Base-by-base conservation (phyloP, 768 basidiomycete genomes). In the Dioszegia crocea region DNA sequence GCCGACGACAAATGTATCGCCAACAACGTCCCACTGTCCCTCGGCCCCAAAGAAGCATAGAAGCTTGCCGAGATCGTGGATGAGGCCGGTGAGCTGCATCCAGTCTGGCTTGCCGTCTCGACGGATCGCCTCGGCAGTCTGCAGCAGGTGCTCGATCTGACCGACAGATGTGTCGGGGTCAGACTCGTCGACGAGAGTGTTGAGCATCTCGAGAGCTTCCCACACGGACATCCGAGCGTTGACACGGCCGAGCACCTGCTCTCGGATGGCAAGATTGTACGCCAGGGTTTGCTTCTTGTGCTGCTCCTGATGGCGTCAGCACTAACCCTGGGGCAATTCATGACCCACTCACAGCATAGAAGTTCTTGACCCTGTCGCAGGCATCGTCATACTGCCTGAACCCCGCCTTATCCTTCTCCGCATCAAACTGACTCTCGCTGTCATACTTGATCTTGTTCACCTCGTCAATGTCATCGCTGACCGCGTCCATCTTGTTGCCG, bases 21-120 rank as follows among this genome's bases (percentile, higher is more conserved):
- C 91, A 26, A 94, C 91, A 48, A 93, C 91, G 62, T 91, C 91
- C 91, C 91, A 94, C 78, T 93, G 91, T 5, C 91, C 91, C 70
- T 81, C 66, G 9, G 69, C 61, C 24, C 61, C 66, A 46, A 90
- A 91, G 63, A 93, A 81, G 74, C 85, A 84, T 14, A 93, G 78
- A 4, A 94, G 82, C 75, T 94, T 94, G 54, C 91, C 91, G 46
- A 93, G 83, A 76, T 93, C 91, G 68, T 93, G 91, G 39, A 91
- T 82, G 19, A 92, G 83, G 2, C 90, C 90, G 29, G 88, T 84
- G 56, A 90, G 89, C 80, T 84, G 70, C 70, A 65, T 67, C 70
- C 67, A 76, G 10, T 76, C 75, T 10, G 75, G 77, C 59, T 76
- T 76, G 49, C 75, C 75, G 44, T 78, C 77, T n/a, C 70, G 58